phyloP scores from a whole-genome alignment of 208 protist species.

The Leishmania arabica region DNA sequence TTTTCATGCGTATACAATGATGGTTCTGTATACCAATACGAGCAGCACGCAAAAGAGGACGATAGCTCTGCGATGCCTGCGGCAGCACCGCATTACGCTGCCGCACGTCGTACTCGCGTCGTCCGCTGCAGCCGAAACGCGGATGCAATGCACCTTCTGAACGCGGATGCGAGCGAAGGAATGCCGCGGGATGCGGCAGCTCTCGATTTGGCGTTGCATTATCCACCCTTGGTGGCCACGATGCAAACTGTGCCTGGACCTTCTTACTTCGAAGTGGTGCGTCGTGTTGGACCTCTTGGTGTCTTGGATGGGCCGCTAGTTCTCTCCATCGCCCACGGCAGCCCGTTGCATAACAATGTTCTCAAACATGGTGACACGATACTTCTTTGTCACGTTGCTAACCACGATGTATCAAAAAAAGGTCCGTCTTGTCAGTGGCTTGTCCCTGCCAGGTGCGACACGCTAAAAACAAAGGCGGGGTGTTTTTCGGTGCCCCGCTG shows the following conservation, averaged over 20 bases:
- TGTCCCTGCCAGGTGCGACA: not conserved
- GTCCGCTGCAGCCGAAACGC: slow-evolving; percentile 6
- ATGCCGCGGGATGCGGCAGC: not conserved
- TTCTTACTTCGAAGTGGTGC: slow-evolving; percentile 7
- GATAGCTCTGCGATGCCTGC: not conserved
- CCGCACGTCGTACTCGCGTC: not conserved
- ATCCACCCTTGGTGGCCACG: not conserved
- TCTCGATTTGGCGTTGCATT: not conserved
- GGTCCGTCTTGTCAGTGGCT: not conserved
- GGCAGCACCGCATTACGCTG: not conserved
- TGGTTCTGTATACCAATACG: not conserved
- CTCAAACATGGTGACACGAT: not conserved
- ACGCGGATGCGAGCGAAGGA: not conserved
- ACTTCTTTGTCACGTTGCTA: not conserved
- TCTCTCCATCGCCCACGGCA: not conserved
- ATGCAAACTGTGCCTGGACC: not conserved
- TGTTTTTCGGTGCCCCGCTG: not conserved
- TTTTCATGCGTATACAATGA: not conserved
- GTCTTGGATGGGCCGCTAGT: not conserved
- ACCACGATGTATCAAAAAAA: not conserved
- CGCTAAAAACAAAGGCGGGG: not conserved
- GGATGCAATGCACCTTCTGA: slow-evolving; percentile 7
- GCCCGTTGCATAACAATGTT: slow-evolving; percentile 5
- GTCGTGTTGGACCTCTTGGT: not conserved
- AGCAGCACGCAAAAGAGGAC: not conserved